Evolutionary conservation across 306 rosid genomes (phyloP).

Genomic region (Cotoneaster glaucophyllus): DNA sequence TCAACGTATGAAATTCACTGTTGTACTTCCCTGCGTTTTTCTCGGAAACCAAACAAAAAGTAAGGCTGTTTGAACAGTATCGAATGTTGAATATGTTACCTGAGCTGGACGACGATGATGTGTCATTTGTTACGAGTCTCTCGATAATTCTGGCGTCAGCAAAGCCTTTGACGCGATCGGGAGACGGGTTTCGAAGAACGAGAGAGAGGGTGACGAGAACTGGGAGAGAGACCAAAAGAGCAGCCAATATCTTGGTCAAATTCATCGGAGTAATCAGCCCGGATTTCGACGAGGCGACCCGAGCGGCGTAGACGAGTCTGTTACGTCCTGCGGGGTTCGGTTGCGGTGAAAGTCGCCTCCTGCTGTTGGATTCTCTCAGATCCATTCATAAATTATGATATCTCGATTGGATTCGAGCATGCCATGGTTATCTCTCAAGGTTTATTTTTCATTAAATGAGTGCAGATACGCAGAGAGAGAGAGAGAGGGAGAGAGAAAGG

Average conservation of each 20-base stretch:
- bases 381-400: conserved; percentile 5
- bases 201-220: conserved; percentile 22
- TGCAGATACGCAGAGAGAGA: background rate
- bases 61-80: background rate
- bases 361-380: conserved; percentile 6
- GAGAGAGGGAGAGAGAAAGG: background rate
- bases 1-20: background rate
- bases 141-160: conserved; percentile 27
- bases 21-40: background rate
- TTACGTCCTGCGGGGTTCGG: background rate
- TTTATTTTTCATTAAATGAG: background rate
- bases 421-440: background rate
- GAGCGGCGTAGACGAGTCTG: background rate
- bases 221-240: conserved; percentile 25
- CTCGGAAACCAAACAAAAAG: background rate
- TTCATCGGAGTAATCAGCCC: conserved; percentile 11
- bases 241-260: conserved; percentile 21
- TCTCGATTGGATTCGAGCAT: background rate
- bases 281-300: background rate
- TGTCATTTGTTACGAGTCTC: background rate
- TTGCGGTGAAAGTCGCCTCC: background rate
- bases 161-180: conserved; percentile 21
- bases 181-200: conserved; percentile 10
- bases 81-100: background rate
- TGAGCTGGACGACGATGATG: background rate